Base-by-base conservation (phyloP, 768 basidiomycete species). In the Boletus reticulatus region DNA sequence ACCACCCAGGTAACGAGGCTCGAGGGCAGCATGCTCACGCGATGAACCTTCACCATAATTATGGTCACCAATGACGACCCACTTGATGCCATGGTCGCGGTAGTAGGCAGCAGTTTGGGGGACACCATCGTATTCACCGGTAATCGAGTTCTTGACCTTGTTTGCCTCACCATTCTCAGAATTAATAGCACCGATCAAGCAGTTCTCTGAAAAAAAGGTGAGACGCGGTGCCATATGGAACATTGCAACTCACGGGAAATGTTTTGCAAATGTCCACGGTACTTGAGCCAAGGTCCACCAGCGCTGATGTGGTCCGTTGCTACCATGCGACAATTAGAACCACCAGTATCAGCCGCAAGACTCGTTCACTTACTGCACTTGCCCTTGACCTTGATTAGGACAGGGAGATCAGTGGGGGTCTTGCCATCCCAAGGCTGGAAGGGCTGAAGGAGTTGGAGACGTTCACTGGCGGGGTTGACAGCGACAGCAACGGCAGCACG, bases 281-380 rank as follows among this genome's bases (percentile, higher is more conserved):
- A 98, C 78, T 98, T 98, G 79, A 98, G 84, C 96, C 96, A 98
- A 43, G 96, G 96, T 56, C 96, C 96, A 80, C 95, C 96, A 70
- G 95, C 95, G 57, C 88, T 91, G 73, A 96, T 94, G 75, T 96
- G 93, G 72, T 96, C 94, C 61, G 94, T 94, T 41, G 93, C 83
- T 84, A 1, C 16, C 46, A 52, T 55, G 34, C 37, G 42, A 47
- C 6, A 39, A 55, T 53, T 16, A 62, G 39, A n/a, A 50, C 46
- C 11, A 43, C 19, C 17, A 41, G n/a, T 7, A 29, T 32, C 29
- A 9, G 43, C 2, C 22, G 38, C 24, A 2, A 31, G 19, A 42
- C 37, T 14, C 2, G 43, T 29, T 24, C 38, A 85, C 88, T 73
- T 70, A 89, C 87, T 99, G 89, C 97, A 99, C 81, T 99, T 99